Evolutionary conservation across 2,329 filamentous ascomycete genomes (phyloP), one percentile per base, ranked within the genome.

Genomic region (Colletotrichum cordylinicola): DNA sequence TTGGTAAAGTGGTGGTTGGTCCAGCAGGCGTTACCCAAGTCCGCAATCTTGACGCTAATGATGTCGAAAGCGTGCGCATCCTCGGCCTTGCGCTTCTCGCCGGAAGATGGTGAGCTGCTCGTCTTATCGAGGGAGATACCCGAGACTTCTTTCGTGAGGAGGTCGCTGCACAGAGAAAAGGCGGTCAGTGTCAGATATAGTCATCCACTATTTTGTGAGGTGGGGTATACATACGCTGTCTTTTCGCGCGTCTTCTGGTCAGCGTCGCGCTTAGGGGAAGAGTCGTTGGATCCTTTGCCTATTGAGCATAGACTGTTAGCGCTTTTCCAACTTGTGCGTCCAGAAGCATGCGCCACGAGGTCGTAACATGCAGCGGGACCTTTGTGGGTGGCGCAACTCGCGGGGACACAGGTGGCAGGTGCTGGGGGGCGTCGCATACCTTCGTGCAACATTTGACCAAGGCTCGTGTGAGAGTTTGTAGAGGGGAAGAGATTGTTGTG

Each of bases 1-100:
- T 99, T 98, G 82, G 97, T 99, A 86, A 99, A 99, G 86, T 99
- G 97, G 83, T 99, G 97, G 79, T 96, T 96, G 33, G 98, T 96
- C 97, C 97, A 99, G 88, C 97, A 99, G 24, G 97, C 97, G 84
- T 99, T 99, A 76, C 97, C 97, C 72, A 99, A 89, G 88, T 99
- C 97, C 56, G 97, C 97, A 87, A 99, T 99, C 88, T 99, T 99
- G 84, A 99, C 97, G 39, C 96, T 98, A 80, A 99, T 98, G 78
- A 96, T 94, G 78, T 96, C 94, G 79, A 88, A 81, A 80, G 86
- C 81, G 82, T 88, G 83, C 74, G 86, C 86, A 78, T 95, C 91
- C 79, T 93, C 91, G 78, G 88, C 88, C 80, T 89, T 87, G 80
- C 87, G 90, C 85, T 94, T 94, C 81, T 95, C 93, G 69, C 91